Evolutionary conservation across 1,139 yeast species (phyloP).

Genomic region (Yamadazyma blattariae): DNA sequence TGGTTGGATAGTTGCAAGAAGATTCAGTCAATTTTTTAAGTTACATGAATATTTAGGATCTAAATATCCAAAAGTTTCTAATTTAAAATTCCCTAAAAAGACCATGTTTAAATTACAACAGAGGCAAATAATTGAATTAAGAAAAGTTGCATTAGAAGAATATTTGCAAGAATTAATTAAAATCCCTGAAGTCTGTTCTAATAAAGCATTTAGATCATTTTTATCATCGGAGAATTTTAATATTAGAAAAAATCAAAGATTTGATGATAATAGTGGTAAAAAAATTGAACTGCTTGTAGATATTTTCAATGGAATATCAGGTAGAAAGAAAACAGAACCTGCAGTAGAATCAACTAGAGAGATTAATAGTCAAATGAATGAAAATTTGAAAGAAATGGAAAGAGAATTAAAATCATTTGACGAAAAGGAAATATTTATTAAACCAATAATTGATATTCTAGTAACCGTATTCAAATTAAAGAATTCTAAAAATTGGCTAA

Average conservation of each 20-base stretch:
- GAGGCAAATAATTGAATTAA: constrained; percentile 58
- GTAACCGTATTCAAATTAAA: constrained; percentile 69
- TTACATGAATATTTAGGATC: constrained; percentile 63
- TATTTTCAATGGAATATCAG: constrained; percentile 29
- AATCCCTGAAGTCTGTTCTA: constrained; percentile 70
- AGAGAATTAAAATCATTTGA: constrained; percentile 39
- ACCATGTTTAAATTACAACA: constrained; percentile 65
- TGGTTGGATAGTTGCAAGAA: constrained; percentile 86
- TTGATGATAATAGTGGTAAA: constrained; percentile 19
- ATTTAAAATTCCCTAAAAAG: constrained; percentile 60
- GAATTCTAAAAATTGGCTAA: constrained; percentile 67
- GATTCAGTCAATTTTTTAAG: constrained; percentile 80
- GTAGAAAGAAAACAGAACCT: neutral
- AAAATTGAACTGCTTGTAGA: constrained; percentile 40
- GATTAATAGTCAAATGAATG: constrained; percentile 18
- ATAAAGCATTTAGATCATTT: constrained; percentile 70
- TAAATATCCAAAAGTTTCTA: constrained; percentile 49
- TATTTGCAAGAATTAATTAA: constrained; percentile 58
- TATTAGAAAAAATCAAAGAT: constrained; percentile 32
- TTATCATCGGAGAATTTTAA: constrained; percentile 69
- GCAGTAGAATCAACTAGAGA: neutral
- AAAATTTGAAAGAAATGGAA: constrained; percentile 41
- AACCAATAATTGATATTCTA: constrained; percentile 78
- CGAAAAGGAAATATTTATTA: constrained; percentile 50
- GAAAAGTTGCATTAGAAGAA: constrained; percentile 58